A percentile compares a stretch with the other conserved stretches of the same genome.
phyloP scores from a whole-genome alignment of 148 eudicot species.

The Silene conica region DNA sequence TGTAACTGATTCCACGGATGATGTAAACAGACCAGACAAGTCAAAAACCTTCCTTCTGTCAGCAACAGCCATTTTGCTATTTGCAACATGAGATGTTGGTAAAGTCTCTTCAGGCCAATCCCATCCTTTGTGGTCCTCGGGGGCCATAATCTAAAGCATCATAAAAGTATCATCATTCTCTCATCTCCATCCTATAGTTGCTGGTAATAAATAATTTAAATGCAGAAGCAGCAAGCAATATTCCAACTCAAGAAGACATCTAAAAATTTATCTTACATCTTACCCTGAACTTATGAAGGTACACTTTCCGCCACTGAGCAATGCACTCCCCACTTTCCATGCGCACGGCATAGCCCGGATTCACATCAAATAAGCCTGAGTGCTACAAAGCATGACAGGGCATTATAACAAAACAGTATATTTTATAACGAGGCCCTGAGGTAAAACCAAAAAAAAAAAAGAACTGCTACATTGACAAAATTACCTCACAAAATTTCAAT shows the following conservation, averaged over 20 bases:
- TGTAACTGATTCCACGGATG: constrained; percentile 26
- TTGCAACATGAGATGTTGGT: constrained; percentile 36
- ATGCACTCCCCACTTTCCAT: constrained; percentile 64
- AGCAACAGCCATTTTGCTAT: constrained; percentile 25
- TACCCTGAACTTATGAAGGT: constrained; percentile 52
- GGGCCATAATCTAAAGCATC: constrained; percentile 62
- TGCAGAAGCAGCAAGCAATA: constrained; percentile 15
- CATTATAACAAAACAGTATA: constrained; percentile 13
- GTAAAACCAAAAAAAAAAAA: background rate
- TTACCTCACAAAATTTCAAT: constrained; percentile 60
- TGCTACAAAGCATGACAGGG: constrained; percentile 43
- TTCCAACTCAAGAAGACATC: constrained; percentile 6
- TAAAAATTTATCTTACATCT: constrained; percentile 17
- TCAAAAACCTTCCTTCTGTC: constrained; percentile 33
- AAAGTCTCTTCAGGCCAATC: constrained; percentile 67
- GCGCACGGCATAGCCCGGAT: constrained; percentile 61
- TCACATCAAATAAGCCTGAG: constrained; percentile 50
- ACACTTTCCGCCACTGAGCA: constrained; percentile 64
- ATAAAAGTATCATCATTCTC: constrained; percentile 47
- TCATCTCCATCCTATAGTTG: constrained; percentile 33
- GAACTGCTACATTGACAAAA: background rate
- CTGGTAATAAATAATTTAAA: constrained; percentile 28
- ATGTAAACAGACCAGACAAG: constrained; percentile 32
- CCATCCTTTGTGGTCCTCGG: constrained; percentile 69
- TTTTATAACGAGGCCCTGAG: constrained; percentile 7